Base-by-base conservation (phyloP, 192 early-diverging fungal species). In the Backusella morwellensis region DNA sequence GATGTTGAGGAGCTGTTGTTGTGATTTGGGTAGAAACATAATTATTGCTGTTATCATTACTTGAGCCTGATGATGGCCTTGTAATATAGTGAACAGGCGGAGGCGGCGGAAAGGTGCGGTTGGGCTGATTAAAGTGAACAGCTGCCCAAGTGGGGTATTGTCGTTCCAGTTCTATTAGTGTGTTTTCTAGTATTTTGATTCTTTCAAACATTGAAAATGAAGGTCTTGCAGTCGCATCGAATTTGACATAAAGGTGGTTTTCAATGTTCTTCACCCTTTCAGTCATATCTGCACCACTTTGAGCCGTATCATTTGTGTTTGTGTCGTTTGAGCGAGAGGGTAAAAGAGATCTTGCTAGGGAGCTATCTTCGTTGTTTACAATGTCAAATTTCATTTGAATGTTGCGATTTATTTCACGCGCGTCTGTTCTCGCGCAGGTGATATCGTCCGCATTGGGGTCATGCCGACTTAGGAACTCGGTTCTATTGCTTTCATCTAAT, bases 141-240 rank as follows among this genome's bases (percentile, higher is more conserved):
- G 93, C 91, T 4, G 94, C 87, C 93, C 93, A 95, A 6, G 88
- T 82, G 15, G 95, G 95, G 82, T 91, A 90, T 73, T 93, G 88
- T 4, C 85, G 77, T 68, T 97, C 95, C 21, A 97, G 75, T 63
- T 88, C 83, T 74, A 94, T 93, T 35, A 97, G 85, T 36, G 86
- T 89, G 75, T 94, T 88, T 78, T 97, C 95, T 29, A 97, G 77
- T 23, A 91, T 89, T 70, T 90, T 85, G 52, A 97, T 86, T 19
- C 93, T 83, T 84, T 85, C 72, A 83, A 82, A 72, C 77, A 82
- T 21, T 6, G 71, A 78, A 73, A 83, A 74, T 34, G 63, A 44
- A 11, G 41, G 66, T 54, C 41, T 40, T 12, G 68, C 50, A 52
- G 68, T 76, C 59, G 80, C 86, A 77, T 91, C 86, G 76, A 92